Conservation (phyloP, 1,284 basidiomycete genomes). For the Microstroma glucosiphilum region DNA sequence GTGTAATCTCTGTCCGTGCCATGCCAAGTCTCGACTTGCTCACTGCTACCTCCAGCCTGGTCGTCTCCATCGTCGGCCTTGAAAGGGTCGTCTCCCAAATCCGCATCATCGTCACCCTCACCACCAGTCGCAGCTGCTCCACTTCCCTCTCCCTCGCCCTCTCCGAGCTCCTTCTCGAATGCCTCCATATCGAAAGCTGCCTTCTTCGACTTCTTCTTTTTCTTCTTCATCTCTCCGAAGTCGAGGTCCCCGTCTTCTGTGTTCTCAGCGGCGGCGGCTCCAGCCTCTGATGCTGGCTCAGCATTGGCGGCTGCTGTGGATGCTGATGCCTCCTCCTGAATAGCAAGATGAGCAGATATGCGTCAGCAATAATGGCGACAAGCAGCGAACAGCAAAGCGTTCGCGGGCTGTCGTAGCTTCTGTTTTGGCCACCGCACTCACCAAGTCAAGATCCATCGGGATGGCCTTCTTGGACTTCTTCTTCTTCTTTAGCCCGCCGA, state of each 20-base stretch:
- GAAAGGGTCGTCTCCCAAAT: constrained; percentile 43
- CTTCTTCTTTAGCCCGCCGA: constrained; percentile 83
- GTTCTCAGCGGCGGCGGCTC: constrained; percentile 23
- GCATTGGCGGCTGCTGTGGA: constrained; percentile 31
- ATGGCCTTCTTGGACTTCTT: constrained; percentile 81
- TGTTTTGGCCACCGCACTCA: constrained; percentile 9
- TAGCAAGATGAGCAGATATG: neutral
- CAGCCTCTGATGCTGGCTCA: constrained; percentile 22
- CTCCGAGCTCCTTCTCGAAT: constrained; percentile 50
- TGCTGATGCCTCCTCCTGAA: constrained; percentile 26
- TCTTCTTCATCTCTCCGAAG: constrained; percentile 58
- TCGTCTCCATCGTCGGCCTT: constrained; percentile 27
- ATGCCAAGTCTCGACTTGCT: constrained; percentile 61
- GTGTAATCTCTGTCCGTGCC: constrained; percentile 88
- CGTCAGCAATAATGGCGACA: neutral
- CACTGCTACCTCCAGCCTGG: constrained; percentile 18
- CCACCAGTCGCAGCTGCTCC: constrained; percentile 53
- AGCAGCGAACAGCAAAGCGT: no score
- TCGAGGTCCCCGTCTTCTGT: constrained; percentile 47
- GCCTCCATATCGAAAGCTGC: constrained; percentile 51
- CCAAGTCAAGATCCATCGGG: constrained; percentile 64
- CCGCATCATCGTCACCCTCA: constrained; percentile 57
- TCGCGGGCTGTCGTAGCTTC: no score
- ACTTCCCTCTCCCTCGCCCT: constrained; percentile 49
- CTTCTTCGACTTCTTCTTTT: constrained; percentile 52